Conservation (phyloP, 2,329 filamentous ascomycete species). For the Curvularia sp. region DNA sequence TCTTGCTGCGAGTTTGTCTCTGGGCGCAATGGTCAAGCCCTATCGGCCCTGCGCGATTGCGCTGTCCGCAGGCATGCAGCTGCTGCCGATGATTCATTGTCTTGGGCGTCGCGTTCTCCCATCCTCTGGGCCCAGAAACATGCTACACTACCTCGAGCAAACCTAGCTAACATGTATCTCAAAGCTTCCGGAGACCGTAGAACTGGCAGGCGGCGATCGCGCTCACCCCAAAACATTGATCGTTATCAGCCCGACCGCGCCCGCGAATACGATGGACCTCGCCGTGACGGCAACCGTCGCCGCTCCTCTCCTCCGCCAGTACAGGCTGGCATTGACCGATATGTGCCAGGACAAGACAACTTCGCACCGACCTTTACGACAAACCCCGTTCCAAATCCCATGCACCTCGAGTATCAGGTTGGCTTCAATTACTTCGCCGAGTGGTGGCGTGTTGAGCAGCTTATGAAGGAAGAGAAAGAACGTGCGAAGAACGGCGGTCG, state of each 20-base stretch:
- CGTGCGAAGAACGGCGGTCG: constrained; percentile 72
- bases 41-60: constrained; percentile 2
- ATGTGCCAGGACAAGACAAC: constrained; percentile 76
- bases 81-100: neutral
- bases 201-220: constrained; percentile 63
- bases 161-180: constrained; percentile 11
- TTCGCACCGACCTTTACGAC: constrained; percentile 59
- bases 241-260: constrained; percentile 76
- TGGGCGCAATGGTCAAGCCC: constrained; percentile 2
- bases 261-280: constrained; percentile 71
- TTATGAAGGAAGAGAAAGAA: constrained; percentile 82
- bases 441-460: constrained; percentile 85
- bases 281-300: constrained; percentile 67
- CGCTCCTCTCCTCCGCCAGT: constrained; percentile 65
- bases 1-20: neutral
- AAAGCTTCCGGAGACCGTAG: constrained; percentile 42
- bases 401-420: constrained; percentile 78
- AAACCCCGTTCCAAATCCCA: constrained; percentile 76
- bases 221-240: constrained; percentile 75
- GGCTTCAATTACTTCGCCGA: constrained; percentile 87
- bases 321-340: constrained; percentile 80
- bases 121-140: neutral
- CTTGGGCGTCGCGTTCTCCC: neutral
- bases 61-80: neutral
- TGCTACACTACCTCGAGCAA: neutral